A percentile compares a stretch with the other conserved stretches of the same genome.
These are phyloP conservation scores for Apiospora marii DNA, from an alignment of 2,329 filamentous ascomycete species.

Conservation along the genomic window DNA sequence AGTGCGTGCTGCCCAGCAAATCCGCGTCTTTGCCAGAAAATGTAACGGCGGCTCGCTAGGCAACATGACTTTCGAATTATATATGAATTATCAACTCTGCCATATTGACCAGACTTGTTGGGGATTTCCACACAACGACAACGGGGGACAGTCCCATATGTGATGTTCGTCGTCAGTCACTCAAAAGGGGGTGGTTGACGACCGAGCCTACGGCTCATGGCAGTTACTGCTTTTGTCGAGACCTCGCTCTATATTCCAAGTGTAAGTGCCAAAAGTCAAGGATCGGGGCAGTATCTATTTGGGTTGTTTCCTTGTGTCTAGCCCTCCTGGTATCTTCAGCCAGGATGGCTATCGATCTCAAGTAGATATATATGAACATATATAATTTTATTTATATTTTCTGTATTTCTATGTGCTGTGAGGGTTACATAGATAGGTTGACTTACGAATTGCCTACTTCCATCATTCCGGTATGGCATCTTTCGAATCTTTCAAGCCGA, in stretches of 20 bases:
- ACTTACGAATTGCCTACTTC: not conserved
- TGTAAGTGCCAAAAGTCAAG: not conserved
- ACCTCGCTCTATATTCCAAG: not conserved
- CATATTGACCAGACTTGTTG: too few species aligned
- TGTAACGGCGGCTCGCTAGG: not conserved
- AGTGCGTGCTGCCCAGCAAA: not conserved
- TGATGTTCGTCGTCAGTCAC: not conserved
- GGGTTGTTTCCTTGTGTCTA: not conserved
- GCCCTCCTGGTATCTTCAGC: too few species aligned
- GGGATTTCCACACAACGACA: too few species aligned
- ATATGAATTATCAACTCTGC: not conserved
- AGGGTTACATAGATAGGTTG: not conserved
- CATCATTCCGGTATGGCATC: not conserved
- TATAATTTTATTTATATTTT: not conserved
- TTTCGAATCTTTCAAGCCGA: not conserved
- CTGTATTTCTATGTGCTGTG: not conserved
- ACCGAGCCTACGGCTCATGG: not conserved
- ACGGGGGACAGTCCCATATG: not conserved
- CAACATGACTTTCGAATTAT: constrained; percentile 1
- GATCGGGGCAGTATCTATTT: not conserved
- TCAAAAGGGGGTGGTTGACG: not conserved
- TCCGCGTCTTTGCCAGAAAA: not conserved
- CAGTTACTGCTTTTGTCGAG: not conserved
- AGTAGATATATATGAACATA: not conserved
- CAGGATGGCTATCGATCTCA: not conserved